These are phyloP conservation scores for Hansfordia pulvinata DNA, from an alignment of 2,329 filamentous ascomycete genomes.

Conservation along the genomic window DNA sequence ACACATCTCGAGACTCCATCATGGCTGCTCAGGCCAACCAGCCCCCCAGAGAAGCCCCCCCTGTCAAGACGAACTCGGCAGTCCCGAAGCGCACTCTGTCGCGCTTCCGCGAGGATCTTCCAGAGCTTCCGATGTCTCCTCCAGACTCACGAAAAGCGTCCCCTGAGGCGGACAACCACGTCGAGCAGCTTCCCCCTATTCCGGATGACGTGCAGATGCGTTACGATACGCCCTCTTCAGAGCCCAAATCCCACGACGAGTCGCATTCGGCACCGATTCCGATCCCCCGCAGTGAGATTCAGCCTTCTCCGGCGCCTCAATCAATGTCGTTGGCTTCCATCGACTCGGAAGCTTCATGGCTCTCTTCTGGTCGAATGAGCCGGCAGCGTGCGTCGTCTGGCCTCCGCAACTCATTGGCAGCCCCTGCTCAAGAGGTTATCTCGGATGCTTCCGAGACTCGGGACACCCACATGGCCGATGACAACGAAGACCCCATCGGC, in stretches of 20 bases:
- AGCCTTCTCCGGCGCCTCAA: slow-evolving; percentile 43
- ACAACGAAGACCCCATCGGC: slow-evolving; percentile 51
- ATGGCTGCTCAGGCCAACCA: slow-evolving; percentile 33
- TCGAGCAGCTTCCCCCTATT: slow-evolving; percentile 19
- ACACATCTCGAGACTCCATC: slow-evolving; percentile 84
- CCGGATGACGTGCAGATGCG: slow-evolving; percentile 19
- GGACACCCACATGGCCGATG: too few relatives aligned
- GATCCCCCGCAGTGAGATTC: slow-evolving; percentile 23
- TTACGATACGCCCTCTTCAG: slow-evolving; percentile 33
- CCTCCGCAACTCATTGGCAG: slow-evolving; percentile 25
- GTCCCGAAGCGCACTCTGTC: slow-evolving; percentile 71
- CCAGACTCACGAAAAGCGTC: slow-evolving; percentile 72
- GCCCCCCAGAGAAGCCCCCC: slow-evolving; percentile 16
- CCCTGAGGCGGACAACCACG: slow-evolving; percentile 44
- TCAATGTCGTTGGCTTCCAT: slow-evolving; percentile 86
- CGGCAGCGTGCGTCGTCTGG: slow-evolving; percentile 26
- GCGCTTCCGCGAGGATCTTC: slow-evolving; percentile 83
- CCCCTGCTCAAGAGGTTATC: slow-evolving; percentile 38
- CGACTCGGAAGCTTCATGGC: slow-evolving; percentile 92
- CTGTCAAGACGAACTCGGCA: slow-evolving; percentile 22
- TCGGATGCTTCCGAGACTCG: slow-evolving; percentile 24
- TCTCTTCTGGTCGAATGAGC: slow-evolving; percentile 59
- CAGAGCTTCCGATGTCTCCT: slow-evolving; percentile 74
- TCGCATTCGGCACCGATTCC: slow-evolving; percentile 31
- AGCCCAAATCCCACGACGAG: slow-evolving; percentile 24